Evolutionary conservation across 768 basidiomycete species (phyloP), one percentile per base, ranked within the genome.

Genomic region (Royoungia palumana): DNA sequence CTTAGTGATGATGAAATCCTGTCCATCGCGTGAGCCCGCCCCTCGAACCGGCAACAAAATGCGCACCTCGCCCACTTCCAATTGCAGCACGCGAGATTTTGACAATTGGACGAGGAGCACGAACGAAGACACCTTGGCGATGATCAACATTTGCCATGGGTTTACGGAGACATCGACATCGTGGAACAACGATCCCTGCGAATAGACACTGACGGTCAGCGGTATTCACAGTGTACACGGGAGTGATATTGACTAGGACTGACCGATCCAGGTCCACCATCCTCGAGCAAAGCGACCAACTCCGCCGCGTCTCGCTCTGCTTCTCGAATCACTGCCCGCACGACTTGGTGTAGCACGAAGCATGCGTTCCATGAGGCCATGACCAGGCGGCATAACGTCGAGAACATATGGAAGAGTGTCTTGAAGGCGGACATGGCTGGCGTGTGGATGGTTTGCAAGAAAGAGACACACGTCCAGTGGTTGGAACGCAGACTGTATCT

Each of bases 21-120:
- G 19, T n/a, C 28, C 6, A 6, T 14, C 32, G 32, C 14, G 32
- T 32, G 32, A 32, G 13, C 28, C 11, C 6, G 16, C 32, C 17
- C 11, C 20, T 28, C 36, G 3, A 20, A 16, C 16, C 14, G 32
- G 32, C 16, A 22, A 16, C 13, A 9, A 1, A 10, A 9, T 2
- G 30, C 42, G 14, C 17, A 35, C 37, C 47, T 64, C 62, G 50
- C 61, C 56, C 39, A 63, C 61, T 25, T 63, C 61, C 32, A 63
- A 35, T 6, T 61, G 47, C 28, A 63, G 50, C 21, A 63, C 53
- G 3, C 62, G 56, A 6, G 4, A n/a, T 32, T 46, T 47, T 0
- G 62, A 58, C 6, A 63, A 22, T 17, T 59, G 50, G 7, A 63
- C 1, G 24, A 62, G 46, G 14, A 62, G 44, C 41, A 61, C 50